Evolutionary conservation across 148 eudicot species (phyloP).

Genomic region (Polygonum maritimum): DNA sequence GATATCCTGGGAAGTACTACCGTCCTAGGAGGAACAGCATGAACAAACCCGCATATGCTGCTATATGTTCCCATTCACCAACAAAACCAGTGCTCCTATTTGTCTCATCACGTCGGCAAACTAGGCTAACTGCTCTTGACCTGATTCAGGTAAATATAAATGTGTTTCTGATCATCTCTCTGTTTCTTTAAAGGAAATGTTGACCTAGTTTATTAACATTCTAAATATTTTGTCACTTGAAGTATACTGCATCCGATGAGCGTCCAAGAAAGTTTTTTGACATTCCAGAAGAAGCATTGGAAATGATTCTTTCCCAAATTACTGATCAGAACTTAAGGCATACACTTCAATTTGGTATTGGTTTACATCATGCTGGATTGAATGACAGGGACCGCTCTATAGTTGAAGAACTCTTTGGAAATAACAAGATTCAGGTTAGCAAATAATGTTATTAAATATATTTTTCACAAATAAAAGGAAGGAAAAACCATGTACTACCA

Average conservation of each 20-base stretch:
- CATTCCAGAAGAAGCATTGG: conserved; percentile 69
- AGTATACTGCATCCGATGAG: conserved; percentile 97
- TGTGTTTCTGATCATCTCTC: neutral
- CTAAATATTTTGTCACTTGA: neutral
- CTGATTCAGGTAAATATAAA: conserved; percentile 52
- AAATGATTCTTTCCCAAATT: conserved; percentile 90
- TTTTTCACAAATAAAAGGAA: neutral
- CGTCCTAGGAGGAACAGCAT: conserved; percentile 99
- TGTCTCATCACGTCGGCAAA: conserved; percentile 97
- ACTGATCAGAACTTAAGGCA: conserved; percentile 90
- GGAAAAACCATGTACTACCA: neutral
- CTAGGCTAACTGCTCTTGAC: conserved; percentile 96
- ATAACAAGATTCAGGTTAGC: conserved; percentile 71
- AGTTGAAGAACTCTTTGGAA: conserved; percentile 93
- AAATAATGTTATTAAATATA: neutral
- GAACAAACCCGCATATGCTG: conserved; percentile 98
- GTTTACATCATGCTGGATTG: conserved; percentile 92
- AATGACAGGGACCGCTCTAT: conserved; percentile 90
- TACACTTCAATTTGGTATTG: conserved; percentile 95
- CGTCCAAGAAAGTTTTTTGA: conserved; percentile 67
- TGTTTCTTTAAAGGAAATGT: neutral
- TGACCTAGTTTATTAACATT: neutral
- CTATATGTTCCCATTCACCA: conserved; percentile 92
- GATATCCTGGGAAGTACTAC: conserved; percentile 97
- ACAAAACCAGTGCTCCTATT: conserved; percentile 94